Evolutionary conservation across 352 stramenopile species (phyloP), one percentile per base, ranked within the genome.

Genomic region (Pythium plurisporium): DNA sequence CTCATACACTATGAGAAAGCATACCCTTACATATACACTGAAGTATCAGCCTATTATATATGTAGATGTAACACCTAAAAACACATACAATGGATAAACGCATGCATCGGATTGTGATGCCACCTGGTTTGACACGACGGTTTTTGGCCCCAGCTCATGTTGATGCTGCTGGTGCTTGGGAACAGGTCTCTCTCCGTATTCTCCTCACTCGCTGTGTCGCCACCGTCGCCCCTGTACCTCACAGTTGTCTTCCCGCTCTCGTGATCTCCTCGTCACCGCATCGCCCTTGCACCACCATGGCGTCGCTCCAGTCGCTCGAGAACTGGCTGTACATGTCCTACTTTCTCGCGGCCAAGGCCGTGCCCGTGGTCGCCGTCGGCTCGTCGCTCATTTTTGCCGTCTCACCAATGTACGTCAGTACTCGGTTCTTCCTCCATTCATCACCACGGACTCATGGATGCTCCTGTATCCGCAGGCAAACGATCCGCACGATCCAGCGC

Each of bases 261-360:
- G 14, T 5, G 10, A 31, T 22, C 41, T 33, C 23, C 25, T 7
- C 5, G 8, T 19, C 22, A 9, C 20, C 25, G 20, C 23, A 4
- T 14, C 9, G 14, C 42, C 25, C 12, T 11, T 36, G 9, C 30
- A 12, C 43, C 31, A 37, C 49, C 44, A 62, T 62, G 45, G 37
- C 40, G 69, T 82, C 79, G 66, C 72, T 74, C 64, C 69, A 87
- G 55, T 86, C 80, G 54, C 25, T 88, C 31, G 59, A 72, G 51
- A 85, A 88, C 55, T 72, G 72, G 50, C 57, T 73, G 20, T 87
- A 87, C 70, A 88, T 88, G 77, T 76, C 72, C 61, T 85, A 67
- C 49, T 87, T 90, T 61, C 66, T 90, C 33, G 76, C 73, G 34
- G 48, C 59, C 43, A 87, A 86, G 56, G 64, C 80, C 7, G 75